phyloP scores from a whole-genome alignment of 768 basidiomycete genomes.

The Mycena alexandri region DNA sequence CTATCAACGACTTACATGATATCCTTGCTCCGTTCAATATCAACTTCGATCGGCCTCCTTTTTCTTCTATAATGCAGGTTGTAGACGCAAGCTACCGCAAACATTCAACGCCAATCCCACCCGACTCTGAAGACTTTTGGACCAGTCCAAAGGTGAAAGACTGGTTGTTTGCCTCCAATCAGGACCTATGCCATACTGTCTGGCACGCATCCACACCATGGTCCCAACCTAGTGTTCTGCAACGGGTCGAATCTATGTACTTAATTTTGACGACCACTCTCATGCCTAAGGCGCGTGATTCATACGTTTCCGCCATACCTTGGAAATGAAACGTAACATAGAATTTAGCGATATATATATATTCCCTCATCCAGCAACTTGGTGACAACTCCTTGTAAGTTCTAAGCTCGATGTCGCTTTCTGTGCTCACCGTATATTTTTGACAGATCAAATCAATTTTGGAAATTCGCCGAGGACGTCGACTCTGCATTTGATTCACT shows the following conservation, averaged over 20 bases:
- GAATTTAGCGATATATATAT: neutral
- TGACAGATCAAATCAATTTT: no score
- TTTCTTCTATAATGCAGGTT: neutral
- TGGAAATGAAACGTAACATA: neutral
- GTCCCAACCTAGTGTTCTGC: neutral
- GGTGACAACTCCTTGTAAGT: neutral
- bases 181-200: neutral
- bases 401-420: neutral
- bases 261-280: neutral
- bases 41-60: neutral
- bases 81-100: neutral
- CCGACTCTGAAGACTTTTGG: constrained; percentile 2
- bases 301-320: neutral
- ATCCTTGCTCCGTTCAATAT: neutral
- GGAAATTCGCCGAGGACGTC: no score
- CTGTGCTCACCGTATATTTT: neutral
- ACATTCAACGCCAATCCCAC: neutral
- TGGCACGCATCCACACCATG: neutral
- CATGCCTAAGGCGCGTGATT: neutral
- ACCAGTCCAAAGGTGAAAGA: neutral
- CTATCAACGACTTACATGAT: neutral
- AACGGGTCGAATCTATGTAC: neutral
- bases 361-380: neutral
- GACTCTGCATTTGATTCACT: no score
- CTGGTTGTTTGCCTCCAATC: neutral